phyloP scores from a whole-genome alignment of 345 rosid genomes.

The Eucalyptus pauciflora region DNA sequence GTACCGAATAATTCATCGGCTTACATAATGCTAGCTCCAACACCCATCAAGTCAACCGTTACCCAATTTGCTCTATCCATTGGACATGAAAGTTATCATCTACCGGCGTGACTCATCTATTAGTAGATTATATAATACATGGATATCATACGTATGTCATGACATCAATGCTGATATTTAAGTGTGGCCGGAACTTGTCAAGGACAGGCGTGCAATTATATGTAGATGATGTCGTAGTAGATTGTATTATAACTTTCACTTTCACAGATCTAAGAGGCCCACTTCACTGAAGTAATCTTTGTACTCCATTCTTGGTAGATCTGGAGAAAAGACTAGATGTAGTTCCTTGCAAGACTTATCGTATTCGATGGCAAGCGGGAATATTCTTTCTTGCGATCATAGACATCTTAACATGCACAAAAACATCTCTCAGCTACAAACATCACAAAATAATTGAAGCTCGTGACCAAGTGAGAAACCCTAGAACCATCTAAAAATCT shows the following conservation, averaged over 20 bases:
- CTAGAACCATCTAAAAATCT: neutral
- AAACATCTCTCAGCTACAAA: neutral
- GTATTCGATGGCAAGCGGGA: neutral
- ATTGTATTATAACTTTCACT: neutral
- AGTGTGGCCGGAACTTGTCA: neutral
- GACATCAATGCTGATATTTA: neutral
- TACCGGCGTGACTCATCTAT: neutral
- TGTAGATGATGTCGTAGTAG: neutral
- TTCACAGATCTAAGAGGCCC: neutral
- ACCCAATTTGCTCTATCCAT: neutral
- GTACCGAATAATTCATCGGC: neutral
- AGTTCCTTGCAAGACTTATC: neutral
- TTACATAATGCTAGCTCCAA: neutral
- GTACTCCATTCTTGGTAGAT: neutral
- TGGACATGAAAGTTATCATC: neutral
- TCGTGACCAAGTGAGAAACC: neutral
- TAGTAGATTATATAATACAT: neutral
- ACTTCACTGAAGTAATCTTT: neutral
- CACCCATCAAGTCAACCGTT: neutral
- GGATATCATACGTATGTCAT: neutral
- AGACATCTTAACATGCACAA: neutral
- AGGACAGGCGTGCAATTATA: neutral
- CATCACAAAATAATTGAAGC: neutral
- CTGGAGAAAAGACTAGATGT: neutral
- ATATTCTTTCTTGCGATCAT: neutral